These are phyloP conservation scores for Chytridiales sp. DNA, from an alignment of 371 early-diverging fungal genomes.

Conservation along the genomic window DNA sequence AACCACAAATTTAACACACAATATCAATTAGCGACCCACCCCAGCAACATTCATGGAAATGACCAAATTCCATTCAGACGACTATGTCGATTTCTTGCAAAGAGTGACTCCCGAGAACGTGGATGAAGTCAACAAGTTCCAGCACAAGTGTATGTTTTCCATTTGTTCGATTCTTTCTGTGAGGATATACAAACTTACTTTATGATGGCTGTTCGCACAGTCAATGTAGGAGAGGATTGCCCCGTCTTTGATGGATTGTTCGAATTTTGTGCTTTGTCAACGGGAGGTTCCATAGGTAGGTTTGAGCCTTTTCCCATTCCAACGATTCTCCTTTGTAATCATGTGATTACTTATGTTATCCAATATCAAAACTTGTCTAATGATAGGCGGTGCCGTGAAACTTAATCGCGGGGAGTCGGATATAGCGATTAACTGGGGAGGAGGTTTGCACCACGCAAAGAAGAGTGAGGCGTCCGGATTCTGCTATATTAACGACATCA, in stretches of 20 bases:
- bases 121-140: conserved; percentile 75
- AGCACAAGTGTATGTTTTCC: conserved; percentile 69
- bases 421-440: conserved; percentile 98
- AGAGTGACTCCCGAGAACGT: conserved; percentile 93
- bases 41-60: conserved; percentile 93
- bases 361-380: neutral
- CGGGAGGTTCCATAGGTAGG: conserved; percentile 92
- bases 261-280: conserved; percentile 92
- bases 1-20: too few relatives aligned
- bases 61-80: conserved; percentile 98
- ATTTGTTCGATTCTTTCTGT: neutral
- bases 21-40: conserved; percentile 65
- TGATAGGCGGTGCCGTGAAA: conserved; percentile 81
- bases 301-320: neutral
- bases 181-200: conserved; percentile 3
- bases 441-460: conserved; percentile 99
- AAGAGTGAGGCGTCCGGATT: conserved; percentile 96
- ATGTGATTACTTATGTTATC: neutral
- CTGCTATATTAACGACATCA: conserved; percentile 99
- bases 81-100: conserved; percentile 97
- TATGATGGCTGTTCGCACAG: conserved; percentile 43
- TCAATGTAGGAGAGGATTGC: conserved; percentile 95
- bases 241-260: conserved; percentile 96
- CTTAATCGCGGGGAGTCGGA: conserved; percentile 90
- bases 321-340: neutral